Conservation (phyloP, 768 basidiomycete genomes). For the Leccinellum albellum region DNA sequence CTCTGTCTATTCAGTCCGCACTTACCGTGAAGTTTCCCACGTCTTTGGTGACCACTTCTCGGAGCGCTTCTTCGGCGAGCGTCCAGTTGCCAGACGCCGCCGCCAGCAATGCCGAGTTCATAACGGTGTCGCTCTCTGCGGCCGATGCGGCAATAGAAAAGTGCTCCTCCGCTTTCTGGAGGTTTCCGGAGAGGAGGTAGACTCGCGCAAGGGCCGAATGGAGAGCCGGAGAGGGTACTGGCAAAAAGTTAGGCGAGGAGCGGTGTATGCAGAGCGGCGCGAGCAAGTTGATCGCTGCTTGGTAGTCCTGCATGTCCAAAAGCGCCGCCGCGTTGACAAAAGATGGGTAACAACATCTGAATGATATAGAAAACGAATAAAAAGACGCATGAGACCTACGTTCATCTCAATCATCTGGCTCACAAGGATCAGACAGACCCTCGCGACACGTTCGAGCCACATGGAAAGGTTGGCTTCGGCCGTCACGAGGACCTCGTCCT, state of each 20-base stretch:
- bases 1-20: not conserved
- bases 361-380: not conserved
- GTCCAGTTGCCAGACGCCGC: conserved; percentile 71
- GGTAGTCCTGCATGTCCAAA: conserved; percentile 2
- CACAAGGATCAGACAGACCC: conserved; percentile 74
- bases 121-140: conserved; percentile 44
- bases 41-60: conserved; percentile 45
- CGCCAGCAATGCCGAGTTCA: conserved; percentile 66
- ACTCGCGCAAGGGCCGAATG: conserved; percentile 70
- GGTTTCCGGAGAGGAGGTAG: conserved; percentile 70
- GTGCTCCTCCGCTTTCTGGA: conserved; percentile 55
- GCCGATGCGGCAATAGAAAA: conserved; percentile 43
- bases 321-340: not conserved
- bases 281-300: conserved; percentile 64
- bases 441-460: conserved; percentile 80
- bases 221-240: conserved; percentile 47
- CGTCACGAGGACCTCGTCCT: conserved; percentile 20
- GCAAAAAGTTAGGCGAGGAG: conserved; percentile 5
- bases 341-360: not conserved
- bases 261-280: conserved; percentile 57
- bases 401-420: conserved; percentile 85
- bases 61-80: conserved; percentile 44
- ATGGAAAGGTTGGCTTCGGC: conserved; percentile 45
- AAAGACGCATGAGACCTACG: conserved; percentile 35
- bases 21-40: conserved; percentile 56